These are phyloP conservation scores for Epichloe baconii DNA, from an alignment of 2,329 filamentous ascomycete genomes.

Conservation along the genomic window DNA sequence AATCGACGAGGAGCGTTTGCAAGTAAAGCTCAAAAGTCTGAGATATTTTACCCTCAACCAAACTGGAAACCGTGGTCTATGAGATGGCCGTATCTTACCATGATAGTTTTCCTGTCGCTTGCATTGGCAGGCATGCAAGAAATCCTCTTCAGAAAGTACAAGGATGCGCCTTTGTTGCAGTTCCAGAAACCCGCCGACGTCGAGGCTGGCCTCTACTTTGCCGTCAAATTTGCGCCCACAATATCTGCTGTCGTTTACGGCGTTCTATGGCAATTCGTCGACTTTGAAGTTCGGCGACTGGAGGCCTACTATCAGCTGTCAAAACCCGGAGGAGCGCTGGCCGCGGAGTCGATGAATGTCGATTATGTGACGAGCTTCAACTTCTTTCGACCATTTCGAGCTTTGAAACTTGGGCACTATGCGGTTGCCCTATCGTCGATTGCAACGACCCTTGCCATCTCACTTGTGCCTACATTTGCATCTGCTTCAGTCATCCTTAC, in stretches of 20 bases:
- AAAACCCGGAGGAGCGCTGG: conserved; percentile 44
- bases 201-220: conserved; percentile 39
- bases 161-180: conserved; percentile 28
- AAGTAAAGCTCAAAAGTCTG: conserved; percentile 22
- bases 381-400: conserved; percentile 50
- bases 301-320: conserved; percentile 56
- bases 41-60: conserved; percentile 47
- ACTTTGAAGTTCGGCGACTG: conserved; percentile 53
- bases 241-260: conserved; percentile 48
- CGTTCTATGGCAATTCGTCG: conserved; percentile 52
- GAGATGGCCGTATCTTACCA: conserved; percentile 45
- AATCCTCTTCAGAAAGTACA: conserved; percentile 38
- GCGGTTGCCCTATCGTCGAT: conserved; percentile 55
- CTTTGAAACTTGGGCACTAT: conserved; percentile 49
- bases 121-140: conserved; percentile 40
- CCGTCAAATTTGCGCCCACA: conserved; percentile 50
- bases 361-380: conserved; percentile 60
- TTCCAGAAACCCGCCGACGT: conserved; percentile 40
- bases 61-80: conserved; percentile 57
- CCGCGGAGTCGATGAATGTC: conserved; percentile 56
- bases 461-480: conserved; percentile 54
- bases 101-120: conserved; percentile 40
- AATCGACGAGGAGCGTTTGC: conserved; percentile 26
- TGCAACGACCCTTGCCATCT: conserved; percentile 51
- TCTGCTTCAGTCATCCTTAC: conserved; percentile 47